Conservation (phyloP, 768 basidiomycete genomes). For the Leccinum subgranulosum region DNA sequence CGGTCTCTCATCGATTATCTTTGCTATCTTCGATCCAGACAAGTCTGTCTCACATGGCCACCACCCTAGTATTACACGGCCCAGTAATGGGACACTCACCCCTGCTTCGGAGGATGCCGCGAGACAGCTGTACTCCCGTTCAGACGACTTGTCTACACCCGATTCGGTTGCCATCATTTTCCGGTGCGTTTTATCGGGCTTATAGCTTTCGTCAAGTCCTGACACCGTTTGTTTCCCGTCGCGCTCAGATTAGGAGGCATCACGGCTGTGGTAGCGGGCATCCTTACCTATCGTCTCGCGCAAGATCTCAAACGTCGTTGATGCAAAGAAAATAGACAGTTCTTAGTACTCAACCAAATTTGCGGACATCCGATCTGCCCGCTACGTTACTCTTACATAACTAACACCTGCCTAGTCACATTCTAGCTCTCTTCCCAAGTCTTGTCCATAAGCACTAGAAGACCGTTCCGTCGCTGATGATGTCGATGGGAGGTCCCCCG, state of each 20-base stretch:
- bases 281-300: slow-evolving; percentile 54
- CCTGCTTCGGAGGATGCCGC: slow-evolving; percentile 3
- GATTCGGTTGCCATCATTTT: slow-evolving; percentile 83
- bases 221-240: not conserved
- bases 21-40: slow-evolving; percentile 76
- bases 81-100: slow-evolving; percentile 7
- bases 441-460: slow-evolving; percentile 41
- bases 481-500: slow-evolving; percentile 84
- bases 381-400: not conserved
- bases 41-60: slow-evolving; percentile 42
- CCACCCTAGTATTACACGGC: slow-evolving; percentile 12
- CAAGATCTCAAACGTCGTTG: slow-evolving; percentile 42
- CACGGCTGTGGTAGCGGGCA: slow-evolving; percentile 50
- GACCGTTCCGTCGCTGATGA: slow-evolving; percentile 81
- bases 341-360: not conserved
- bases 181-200: slow-evolving; percentile 41
- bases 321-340: not conserved
- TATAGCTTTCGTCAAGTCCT: not conserved
- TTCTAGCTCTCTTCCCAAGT: not conserved
- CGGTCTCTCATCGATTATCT: slow-evolving; percentile 79
- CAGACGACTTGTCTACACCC: slow-evolving; percentile 29
- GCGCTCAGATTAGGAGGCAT: slow-evolving; percentile 52
- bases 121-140: slow-evolving; percentile 11
- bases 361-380: not conserved
- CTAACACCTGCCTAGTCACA: not conserved